Percentiles rank a stretch among this genome's conserved stretches.
phyloP scores from a whole-genome alignment of 371 early-diverging fungal genomes.

The Mortierella sp. region DNA sequence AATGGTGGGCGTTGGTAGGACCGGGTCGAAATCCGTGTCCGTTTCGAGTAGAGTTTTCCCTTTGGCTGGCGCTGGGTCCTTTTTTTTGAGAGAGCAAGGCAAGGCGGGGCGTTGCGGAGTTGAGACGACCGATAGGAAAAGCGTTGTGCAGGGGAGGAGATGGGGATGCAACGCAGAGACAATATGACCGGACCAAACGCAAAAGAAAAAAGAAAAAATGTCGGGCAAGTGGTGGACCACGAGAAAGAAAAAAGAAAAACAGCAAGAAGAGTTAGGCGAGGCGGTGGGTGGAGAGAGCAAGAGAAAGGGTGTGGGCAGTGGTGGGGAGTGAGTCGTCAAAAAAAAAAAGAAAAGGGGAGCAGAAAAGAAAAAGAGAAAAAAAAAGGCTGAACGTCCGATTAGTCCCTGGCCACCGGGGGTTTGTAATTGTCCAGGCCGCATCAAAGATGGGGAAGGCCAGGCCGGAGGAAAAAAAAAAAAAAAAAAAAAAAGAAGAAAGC shows the following conservation, averaged over 20 bases:
- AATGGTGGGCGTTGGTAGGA: no score
- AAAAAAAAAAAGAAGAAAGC: not conserved
- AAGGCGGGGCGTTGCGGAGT: no score
- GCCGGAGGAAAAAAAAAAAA: not conserved
- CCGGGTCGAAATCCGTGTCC: no score
- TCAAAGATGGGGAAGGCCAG: no score
- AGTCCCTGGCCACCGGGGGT: not conserved
- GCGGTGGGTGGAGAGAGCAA: not conserved
- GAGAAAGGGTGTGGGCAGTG: not conserved
- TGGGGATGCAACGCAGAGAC: no score
- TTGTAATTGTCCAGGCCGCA: no score
- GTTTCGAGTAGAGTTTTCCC: no score
- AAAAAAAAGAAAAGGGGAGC: not conserved
- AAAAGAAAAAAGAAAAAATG: not conserved
- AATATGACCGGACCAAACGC: not conserved
- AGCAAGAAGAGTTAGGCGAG: not conserved
- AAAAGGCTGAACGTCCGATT: not conserved
- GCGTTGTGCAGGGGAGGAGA: no score
- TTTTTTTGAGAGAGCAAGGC: not conserved
- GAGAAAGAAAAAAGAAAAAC: conserved; percentile 7
- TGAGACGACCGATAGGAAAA: no score
- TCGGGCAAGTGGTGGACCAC: no score
- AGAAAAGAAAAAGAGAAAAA: not conserved
- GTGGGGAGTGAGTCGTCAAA: not conserved
- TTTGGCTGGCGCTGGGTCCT: no score